phyloP scores from a whole-genome alignment of 2,329 filamentous ascomycete genomes.

The Dothideomycetes sp. region DNA sequence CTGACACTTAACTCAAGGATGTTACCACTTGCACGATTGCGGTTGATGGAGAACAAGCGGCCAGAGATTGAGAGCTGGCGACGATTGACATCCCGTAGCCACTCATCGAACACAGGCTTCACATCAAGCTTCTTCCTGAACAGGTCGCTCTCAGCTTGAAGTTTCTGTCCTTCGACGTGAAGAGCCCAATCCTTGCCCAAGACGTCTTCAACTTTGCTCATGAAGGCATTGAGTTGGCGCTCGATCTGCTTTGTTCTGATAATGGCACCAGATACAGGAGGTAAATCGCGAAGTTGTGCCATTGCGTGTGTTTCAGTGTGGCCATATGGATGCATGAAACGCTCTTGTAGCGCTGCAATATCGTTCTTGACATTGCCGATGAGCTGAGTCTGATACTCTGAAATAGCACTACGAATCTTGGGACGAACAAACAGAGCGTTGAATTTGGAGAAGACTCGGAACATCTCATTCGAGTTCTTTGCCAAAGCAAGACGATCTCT shows the following conservation, averaged over 20 bases:
- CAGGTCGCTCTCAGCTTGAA: slow-evolving; percentile 81
- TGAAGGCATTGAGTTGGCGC: slow-evolving; percentile 87
- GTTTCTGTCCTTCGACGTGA: slow-evolving; percentile 88
- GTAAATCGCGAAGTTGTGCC: slow-evolving; percentile 91
- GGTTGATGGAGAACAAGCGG: slow-evolving; percentile 79
- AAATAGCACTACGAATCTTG: slow-evolving; percentile 97
- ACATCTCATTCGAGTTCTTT: slow-evolving; percentile 99
- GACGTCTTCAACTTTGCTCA: slow-evolving; percentile 98
- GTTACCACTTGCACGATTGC: slow-evolving; percentile 84
- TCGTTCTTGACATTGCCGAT: slow-evolving; percentile 98
- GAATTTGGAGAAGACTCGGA: slow-evolving; percentile 98
- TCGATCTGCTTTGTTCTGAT: slow-evolving; percentile 98
- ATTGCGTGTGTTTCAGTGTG: slow-evolving; percentile 97
- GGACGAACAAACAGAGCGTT: slow-evolving; percentile 96
- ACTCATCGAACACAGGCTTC: slow-evolving; percentile 86
- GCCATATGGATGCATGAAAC: slow-evolving; percentile 98
- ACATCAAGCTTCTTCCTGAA: slow-evolving; percentile 97
- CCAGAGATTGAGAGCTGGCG: slow-evolving; percentile 88
- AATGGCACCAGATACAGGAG: slow-evolving; percentile 91
- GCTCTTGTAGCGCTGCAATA: slow-evolving; percentile 84
- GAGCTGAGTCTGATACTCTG: slow-evolving; percentile 94
- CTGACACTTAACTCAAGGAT: slow-evolving; percentile 84
- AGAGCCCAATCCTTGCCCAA: slow-evolving; percentile 90
- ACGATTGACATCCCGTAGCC: slow-evolving; percentile 81
- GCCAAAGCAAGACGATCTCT: slow-evolving; percentile 88